Base-by-base conservation (phyloP, 1,284 basidiomycete species). In the Fomitopsis betulina region DNA sequence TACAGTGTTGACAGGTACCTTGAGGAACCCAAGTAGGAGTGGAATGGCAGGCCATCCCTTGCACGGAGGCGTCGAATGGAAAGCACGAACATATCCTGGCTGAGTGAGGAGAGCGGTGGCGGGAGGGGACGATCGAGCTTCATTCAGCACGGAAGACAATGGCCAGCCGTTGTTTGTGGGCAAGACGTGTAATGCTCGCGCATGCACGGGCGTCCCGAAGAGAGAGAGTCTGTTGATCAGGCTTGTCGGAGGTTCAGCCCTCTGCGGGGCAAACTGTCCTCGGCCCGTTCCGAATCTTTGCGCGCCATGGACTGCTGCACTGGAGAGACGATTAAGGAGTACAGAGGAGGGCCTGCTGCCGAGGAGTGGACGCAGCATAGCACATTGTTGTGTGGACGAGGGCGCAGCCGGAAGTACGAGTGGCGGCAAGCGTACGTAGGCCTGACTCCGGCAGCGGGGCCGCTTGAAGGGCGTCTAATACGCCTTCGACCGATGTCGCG, bases 1-100 rank as follows among this genome's bases (percentile, higher is more conserved):
- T 27, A 39, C 35, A 9, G 9, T 9, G 42, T 39, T 1, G 35
- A 19, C 51, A 61, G 7, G 15, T 63, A 81, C 83, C 75, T 85
- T 85, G 55, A 85, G 70, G 8, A 77, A 62, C n/a, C 67, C 71
- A 0, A 75, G 73, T 37, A 83, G 64, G 9, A 81, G 43, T 2
- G 73, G 71, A 21, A 80, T 27, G 13, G 77, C 23, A 1, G 75
- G 78, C 0, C 62, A 53, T 2, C 61, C 70, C 47, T 78, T 67
- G 35, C 67, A 72, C 2, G 61, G 64, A 27, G 67, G 67, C 1
- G 82, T 79, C 5, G 79, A 64, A 59, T 83, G 81, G 61, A 83
- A 81, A 42, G 54, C 55, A 53, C 67, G 45, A 49, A 43, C 40
- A 39, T 25, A 9, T 38, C 13, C 12, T 21, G 4, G 15, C 8